A percentile compares a stretch with the other conserved stretches of the same genome.
These are phyloP conservation scores for Bipolaris sorokiniana DNA, from an alignment of 2,329 filamentous ascomycete species.

Conservation along the genomic window DNA sequence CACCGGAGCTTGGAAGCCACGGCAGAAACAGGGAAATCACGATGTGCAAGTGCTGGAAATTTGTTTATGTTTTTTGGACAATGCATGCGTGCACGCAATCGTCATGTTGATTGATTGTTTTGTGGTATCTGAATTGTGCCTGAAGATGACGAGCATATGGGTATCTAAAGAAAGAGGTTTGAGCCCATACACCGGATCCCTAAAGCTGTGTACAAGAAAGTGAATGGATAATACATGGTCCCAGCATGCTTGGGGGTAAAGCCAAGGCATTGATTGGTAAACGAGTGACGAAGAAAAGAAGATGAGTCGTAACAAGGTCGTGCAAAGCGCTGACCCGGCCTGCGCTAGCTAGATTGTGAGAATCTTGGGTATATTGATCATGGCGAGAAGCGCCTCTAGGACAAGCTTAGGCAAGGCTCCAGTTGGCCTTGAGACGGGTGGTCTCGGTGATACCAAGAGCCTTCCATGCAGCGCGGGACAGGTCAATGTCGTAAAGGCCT, in stretches of 20 bases:
- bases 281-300: constrained; percentile 41
- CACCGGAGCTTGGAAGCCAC: not conserved
- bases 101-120: constrained; percentile 12
- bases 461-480: constrained; percentile 41
- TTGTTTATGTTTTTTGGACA: not conserved
- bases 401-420: constrained; percentile 33
- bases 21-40: not conserved
- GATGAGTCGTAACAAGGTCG: constrained; percentile 41
- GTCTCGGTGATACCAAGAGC: constrained; percentile 30
- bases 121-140: constrained; percentile 16
- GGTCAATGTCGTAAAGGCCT: constrained; percentile 35
- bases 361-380: constrained; percentile 40
- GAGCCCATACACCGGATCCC: constrained; percentile 22
- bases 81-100: not conserved
- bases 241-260: constrained; percentile 1
- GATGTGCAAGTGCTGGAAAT: not conserved
- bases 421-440: constrained; percentile 34
- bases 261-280: constrained; percentile 8
- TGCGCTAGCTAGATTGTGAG: constrained; percentile 43
- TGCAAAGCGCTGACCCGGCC: constrained; percentile 51
- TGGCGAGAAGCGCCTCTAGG: constrained; percentile 21
- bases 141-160: constrained; percentile 23
- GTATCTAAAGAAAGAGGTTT: constrained; percentile 21
- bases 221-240: constrained; percentile 13
- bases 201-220: constrained; percentile 39